Evolutionary conservation across 1,284 basidiomycete species (phyloP).

Genomic region (Abortiporus biennis): DNA sequence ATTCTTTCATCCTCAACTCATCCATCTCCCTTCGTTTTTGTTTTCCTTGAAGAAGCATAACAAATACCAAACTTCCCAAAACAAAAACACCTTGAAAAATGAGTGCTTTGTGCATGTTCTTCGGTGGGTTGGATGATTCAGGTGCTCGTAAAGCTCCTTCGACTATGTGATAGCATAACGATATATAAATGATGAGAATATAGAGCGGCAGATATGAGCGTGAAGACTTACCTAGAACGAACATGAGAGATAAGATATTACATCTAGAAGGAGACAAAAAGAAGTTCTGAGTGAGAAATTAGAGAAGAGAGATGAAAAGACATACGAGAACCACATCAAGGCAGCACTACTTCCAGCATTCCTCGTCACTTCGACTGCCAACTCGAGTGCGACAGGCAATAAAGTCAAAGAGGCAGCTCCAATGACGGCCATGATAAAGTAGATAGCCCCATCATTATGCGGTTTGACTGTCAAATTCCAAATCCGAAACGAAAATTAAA

Average conservation of each 20-base stretch:
- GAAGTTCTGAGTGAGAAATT: neutral
- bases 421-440: slow-evolving; percentile 59
- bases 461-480: slow-evolving; percentile 45
- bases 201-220: neutral
- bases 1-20: slow-evolving; percentile 23
- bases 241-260: slow-evolving; percentile 59
- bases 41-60: slow-evolving; percentile 48
- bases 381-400: slow-evolving; percentile 69
- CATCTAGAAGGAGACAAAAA: slow-evolving; percentile 33
- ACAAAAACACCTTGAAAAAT: slow-evolving; percentile 56
- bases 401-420: slow-evolving; percentile 60
- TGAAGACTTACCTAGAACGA: slow-evolving; percentile 53
- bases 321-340: slow-evolving; percentile 64
- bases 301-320: slow-evolving; percentile 10
- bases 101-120: slow-evolving; percentile 59
- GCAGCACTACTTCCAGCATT: slow-evolving; percentile 74
- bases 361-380: slow-evolving; percentile 69
- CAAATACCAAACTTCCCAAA: slow-evolving; percentile 27
- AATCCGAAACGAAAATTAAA: neutral
- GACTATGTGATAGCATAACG: slow-evolving; percentile 28
- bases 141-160: slow-evolving; percentile 61
- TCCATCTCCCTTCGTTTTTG: slow-evolving; percentile 58
- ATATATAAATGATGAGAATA: neutral
- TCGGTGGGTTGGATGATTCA: slow-evolving; percentile 51
- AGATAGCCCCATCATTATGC: slow-evolving; percentile 52